Evolutionary conservation across 2,329 filamentous ascomycete species (phyloP).

Genomic region (Phaeosphaeria sp.): DNA sequence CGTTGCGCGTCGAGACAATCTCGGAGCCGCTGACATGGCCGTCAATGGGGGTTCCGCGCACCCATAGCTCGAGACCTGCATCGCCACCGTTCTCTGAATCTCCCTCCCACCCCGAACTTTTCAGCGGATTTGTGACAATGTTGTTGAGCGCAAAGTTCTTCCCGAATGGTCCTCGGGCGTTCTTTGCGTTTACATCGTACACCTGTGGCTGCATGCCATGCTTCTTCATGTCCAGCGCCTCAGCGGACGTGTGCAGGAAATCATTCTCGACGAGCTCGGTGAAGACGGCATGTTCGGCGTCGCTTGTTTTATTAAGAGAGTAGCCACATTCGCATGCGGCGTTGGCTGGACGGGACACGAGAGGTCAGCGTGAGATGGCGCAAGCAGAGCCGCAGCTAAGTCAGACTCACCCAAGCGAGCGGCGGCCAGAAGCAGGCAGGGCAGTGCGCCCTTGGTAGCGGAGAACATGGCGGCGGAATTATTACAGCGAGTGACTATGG

Average conservation of each 20-base stretch:
- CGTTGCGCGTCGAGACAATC: conserved; percentile 65
- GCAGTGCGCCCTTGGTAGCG: conserved; percentile 29
- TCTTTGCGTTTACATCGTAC: conserved; percentile 68
- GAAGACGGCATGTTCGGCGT: conserved; percentile 59
- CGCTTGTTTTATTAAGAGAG: conserved; percentile 58
- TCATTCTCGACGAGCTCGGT: conserved; percentile 76
- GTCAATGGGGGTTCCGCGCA: conserved; percentile 45
- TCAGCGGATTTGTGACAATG: conserved; percentile 61
- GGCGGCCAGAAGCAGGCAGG: conserved; percentile 38
- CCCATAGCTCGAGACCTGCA: conserved; percentile 48
- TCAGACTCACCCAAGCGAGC: conserved; percentile 39
- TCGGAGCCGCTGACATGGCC: conserved; percentile 69
- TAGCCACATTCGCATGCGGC: conserved; percentile 78
- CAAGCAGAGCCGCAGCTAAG: neutral
- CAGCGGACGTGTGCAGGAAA: conserved; percentile 65
- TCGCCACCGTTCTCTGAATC: conserved; percentile 54
- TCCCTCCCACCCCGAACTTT: conserved; percentile 53
- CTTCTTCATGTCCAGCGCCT: conserved; percentile 48
- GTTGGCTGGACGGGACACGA: conserved; percentile 30
- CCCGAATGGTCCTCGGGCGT: conserved; percentile 69
- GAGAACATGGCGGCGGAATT: conserved; percentile 25
- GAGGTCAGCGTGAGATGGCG: conserved; percentile 12
- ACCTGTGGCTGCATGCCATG: conserved; percentile 70
- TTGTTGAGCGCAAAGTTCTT: conserved; percentile 68
- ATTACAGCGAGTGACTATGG: conserved; percentile 28